A percentile compares a stretch with the other conserved stretches of the same genome.
Evolutionary conservation across 306 rosid species (phyloP).

Genomic region (Dicorynia guianensis): DNA sequence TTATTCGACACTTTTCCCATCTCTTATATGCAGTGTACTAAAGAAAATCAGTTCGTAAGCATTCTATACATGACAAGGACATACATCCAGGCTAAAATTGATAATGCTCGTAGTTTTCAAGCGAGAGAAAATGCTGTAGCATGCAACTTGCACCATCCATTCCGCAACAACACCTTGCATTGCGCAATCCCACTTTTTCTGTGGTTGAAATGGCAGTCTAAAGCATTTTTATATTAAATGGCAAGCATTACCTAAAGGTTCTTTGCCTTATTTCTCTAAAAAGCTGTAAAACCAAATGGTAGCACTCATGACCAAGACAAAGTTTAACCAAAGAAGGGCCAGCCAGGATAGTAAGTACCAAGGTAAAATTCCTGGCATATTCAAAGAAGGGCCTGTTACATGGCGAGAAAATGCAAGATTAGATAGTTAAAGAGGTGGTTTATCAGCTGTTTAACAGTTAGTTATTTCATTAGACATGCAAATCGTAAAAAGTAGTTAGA

Average conservation of each 20-base stretch:
- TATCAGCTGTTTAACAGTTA: no score
- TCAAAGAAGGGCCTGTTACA: constrained; percentile 2
- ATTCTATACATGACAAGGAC: constrained; percentile 16
- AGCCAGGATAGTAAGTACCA: neutral
- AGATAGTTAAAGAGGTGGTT: no score
- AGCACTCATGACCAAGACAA: neutral
- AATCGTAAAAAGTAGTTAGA: no score
- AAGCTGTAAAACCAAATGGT: neutral
- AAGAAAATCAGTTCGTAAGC: neutral
- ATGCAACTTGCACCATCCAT: neutral
- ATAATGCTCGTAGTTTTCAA: constrained; percentile 10
- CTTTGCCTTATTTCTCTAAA: neutral
- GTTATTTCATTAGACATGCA: no score
- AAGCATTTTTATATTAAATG: neutral
- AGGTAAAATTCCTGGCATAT: neutral
- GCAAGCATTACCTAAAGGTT: neutral
- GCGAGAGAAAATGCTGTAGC: neutral
- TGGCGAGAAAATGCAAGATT: no score
- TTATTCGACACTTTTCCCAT: constrained; percentile 11
- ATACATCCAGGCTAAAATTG: constrained; percentile 13
- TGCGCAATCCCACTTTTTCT: neutral
- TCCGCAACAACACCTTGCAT: constrained; percentile 1
- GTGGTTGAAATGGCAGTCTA: neutral
- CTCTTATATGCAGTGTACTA: neutral
- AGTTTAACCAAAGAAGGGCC: neutral